These are phyloP conservation scores for Holtermanniella nyarrowii DNA, from an alignment of 768 basidiomycete species.

Conservation along the genomic window DNA sequence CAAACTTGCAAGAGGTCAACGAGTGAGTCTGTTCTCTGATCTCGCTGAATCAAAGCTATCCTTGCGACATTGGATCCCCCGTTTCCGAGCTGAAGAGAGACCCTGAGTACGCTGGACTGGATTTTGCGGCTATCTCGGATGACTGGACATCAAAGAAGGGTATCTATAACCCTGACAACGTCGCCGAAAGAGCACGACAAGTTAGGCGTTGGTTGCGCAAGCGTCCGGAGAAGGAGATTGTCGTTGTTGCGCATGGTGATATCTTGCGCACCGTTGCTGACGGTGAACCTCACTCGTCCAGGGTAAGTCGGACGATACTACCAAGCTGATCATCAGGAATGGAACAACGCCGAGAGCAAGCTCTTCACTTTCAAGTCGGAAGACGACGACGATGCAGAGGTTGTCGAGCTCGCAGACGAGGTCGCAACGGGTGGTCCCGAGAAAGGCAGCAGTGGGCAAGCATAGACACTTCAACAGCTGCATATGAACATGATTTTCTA, in stretches of 20 bases:
- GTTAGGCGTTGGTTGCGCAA: constrained; percentile 34
- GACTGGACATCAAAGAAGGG: constrained; percentile 36
- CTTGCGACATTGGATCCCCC: constrained; percentile 20
- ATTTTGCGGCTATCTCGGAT: constrained; percentile 24
- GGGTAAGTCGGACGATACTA: constrained; percentile 9
- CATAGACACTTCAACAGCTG: not conserved
- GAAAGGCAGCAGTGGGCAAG: not conserved
- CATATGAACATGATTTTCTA: no score
- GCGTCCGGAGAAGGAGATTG: constrained; percentile 35
- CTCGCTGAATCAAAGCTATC: not conserved
- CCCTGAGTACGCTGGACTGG: constrained; percentile 26
- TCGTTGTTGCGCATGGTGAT: constrained; percentile 40
- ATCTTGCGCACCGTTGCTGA: constrained; percentile 28
- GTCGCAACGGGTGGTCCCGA: constrained; percentile 12
- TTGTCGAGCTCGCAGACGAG: constrained; percentile 18
- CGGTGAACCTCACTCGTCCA: constrained; percentile 5
- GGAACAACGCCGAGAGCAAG: constrained; percentile 38
- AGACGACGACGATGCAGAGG: constrained; percentile 23
- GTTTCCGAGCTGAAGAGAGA: constrained; percentile 9
- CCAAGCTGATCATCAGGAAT: constrained; percentile 6
- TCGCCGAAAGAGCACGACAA: constrained; percentile 12
- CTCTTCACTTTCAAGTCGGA: constrained; percentile 25
- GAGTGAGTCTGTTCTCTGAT: constrained; percentile 9
- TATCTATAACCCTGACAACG: constrained; percentile 19
- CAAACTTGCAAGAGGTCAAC: constrained; percentile 36